Conservation (phyloP, 331 rosid species). For the Malus hybrid region DNA sequence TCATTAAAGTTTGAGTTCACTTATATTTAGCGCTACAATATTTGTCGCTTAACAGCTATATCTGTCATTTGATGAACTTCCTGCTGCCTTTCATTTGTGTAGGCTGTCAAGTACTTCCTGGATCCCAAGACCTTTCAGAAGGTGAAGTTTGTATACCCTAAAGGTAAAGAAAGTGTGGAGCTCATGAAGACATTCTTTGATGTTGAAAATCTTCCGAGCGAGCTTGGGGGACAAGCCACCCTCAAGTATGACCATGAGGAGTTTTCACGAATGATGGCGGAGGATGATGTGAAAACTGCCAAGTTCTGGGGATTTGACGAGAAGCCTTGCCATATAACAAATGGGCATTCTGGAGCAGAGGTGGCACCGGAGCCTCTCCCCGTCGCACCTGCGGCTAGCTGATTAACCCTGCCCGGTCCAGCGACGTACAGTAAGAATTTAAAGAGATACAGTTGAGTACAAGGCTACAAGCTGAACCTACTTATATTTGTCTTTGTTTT, state of each 20-base stretch:
- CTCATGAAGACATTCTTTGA: slow-evolving; percentile 81
- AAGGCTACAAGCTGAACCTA: background rate
- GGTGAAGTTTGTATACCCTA: slow-evolving; percentile 78
- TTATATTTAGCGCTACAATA: background rate
- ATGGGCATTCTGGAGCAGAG: slow-evolving; percentile 43
- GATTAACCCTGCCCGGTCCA: background rate
- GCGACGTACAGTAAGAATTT: background rate
- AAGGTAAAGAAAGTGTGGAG: slow-evolving; percentile 61
- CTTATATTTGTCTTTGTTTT: background rate
- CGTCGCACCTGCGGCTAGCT: background rate
- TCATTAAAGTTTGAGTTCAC: background rate
- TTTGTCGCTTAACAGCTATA: background rate
- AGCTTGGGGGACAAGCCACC: slow-evolving; percentile 78
- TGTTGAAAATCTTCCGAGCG: slow-evolving; percentile 70
- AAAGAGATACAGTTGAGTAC: background rate
- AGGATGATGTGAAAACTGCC: slow-evolving; percentile 73
- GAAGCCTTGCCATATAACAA: slow-evolving; percentile 25
- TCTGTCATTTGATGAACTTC: slow-evolving; percentile 7
- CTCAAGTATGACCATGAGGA: slow-evolving; percentile 70
- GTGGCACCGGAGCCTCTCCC: slow-evolving; percentile 38
- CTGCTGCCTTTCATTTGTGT: slow-evolving; percentile 2
- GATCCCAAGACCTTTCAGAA: slow-evolving; percentile 73
- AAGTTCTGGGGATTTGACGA: slow-evolving; percentile 68
- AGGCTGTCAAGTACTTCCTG: slow-evolving; percentile 73
- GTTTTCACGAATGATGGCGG: slow-evolving; percentile 65